Percentiles rank a stretch among this genome's conserved stretches.
phyloP scores from a whole-genome alignment of 2,329 filamentous ascomycete species.

The Fusarium camptoceras region DNA sequence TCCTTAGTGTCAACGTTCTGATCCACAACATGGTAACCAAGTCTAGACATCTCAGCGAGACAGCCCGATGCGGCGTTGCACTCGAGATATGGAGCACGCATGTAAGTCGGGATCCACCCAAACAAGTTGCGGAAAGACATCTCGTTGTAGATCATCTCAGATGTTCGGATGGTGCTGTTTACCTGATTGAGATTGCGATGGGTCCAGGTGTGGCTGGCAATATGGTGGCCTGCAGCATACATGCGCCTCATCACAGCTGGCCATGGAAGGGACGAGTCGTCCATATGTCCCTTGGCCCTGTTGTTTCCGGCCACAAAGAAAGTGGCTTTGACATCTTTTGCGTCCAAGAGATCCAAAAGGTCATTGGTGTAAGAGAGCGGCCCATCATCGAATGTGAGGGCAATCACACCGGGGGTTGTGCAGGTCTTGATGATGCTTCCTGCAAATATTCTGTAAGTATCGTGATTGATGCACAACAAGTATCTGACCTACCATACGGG shows the following conservation, averaged over 20 bases:
- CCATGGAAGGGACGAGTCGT: slow-evolving; percentile 52
- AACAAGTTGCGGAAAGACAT: slow-evolving; percentile 58
- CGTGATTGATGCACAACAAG: slow-evolving; percentile 13
- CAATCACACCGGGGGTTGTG: slow-evolving; percentile 52
- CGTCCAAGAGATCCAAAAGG: slow-evolving; percentile 55
- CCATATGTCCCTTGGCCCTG: slow-evolving; percentile 56
- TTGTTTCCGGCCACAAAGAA: slow-evolving; percentile 60
- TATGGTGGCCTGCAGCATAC: slow-evolving; percentile 58
- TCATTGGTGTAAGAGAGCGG: slow-evolving; percentile 57
- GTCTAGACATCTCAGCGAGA: slow-evolving; percentile 48
- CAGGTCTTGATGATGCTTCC: slow-evolving; percentile 53
- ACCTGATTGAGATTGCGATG: slow-evolving; percentile 57
- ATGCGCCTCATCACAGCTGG: slow-evolving; percentile 55
- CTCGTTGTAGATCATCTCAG: slow-evolving; percentile 60
- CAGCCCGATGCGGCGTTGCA: slow-evolving; percentile 57
- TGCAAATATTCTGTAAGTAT: slow-evolving; percentile 39
- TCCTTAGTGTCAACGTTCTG: slow-evolving; percentile 72
- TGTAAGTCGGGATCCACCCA: slow-evolving; percentile 57
- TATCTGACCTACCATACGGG: slow-evolving; percentile 51
- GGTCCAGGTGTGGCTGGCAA: slow-evolving; percentile 61
- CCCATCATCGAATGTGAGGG: slow-evolving; percentile 62
- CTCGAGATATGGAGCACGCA: slow-evolving; percentile 60
- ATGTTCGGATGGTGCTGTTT: slow-evolving; percentile 49
- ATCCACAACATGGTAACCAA: slow-evolving; percentile 68
- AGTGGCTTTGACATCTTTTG: slow-evolving; percentile 52